Base-by-base conservation (phyloP, 2,329 filamentous ascomycete species). In the Trichoderma breve region DNA sequence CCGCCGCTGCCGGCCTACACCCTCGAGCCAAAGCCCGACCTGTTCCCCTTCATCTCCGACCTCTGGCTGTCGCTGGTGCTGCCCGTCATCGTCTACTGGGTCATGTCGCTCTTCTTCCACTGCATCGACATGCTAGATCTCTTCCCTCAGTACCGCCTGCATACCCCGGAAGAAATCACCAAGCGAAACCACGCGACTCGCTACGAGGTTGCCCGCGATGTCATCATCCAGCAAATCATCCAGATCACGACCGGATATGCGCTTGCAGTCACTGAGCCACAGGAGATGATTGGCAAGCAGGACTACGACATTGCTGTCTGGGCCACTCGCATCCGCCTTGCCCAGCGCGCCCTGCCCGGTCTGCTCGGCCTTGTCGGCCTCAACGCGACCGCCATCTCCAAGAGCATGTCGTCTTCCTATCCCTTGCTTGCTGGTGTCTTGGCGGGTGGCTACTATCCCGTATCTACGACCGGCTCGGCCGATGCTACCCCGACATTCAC, bases 121-220 rank as follows among this genome's bases (percentile, higher is more conserved):
- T 79, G 91, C 76, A 90, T 98, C 78, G 96, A 99, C 83, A 85
- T 90, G 72, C 91, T 91, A 83, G 93, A 98, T 81, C 84, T 95
- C 47, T 97, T 95, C 81, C 91, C 95, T 21, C 90, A 97, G 78
- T 98, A 98, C 83, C 92, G 96, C 74, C 87, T 99, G 55, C 96
- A 99, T 83, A 98, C 96, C 0, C 96, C 96, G 15, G 94, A 94
- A 67, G 95, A 98, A 82, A 92, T 98, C 74, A 81, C 91, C 43
- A 93, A 93, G 81, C 90, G 95, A 77, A 98, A 98, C 82, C 93
- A 93, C 78, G 95, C 94, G 68, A 89, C 92, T 61, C 90, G 94
- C 74, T 93, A 89, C 83, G 92, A 98, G 78, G 94, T 97, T 4
- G 89, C 95, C 74, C 91, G 93, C 80, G 95, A 98, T 85, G 95